phyloP scores from a whole-genome alignment of 176 grass and related monocot species.

The Tillandsia leiboldiana region DNA sequence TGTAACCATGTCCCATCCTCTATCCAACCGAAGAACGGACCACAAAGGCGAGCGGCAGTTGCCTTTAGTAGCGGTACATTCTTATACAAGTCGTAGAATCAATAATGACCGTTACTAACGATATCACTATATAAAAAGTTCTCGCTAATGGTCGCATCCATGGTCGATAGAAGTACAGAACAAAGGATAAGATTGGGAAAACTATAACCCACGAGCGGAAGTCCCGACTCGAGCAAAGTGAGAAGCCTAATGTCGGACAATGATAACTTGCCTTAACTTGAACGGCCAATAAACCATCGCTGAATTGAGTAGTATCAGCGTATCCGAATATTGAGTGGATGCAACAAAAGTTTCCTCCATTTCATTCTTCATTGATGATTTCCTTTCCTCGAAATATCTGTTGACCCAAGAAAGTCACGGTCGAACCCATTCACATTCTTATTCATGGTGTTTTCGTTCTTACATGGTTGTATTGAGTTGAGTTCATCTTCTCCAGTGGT shows the following conservation, averaged over 20 bases:
- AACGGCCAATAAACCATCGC: conserved; percentile 47
- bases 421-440: conserved; percentile 4
- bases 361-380: background rate
- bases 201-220: conserved; percentile 86
- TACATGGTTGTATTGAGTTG: background rate
- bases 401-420: background rate
- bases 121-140: conserved; percentile 45
- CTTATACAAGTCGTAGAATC: conserved; percentile 97
- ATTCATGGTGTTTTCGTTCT: background rate
- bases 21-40: conserved; percentile 76
- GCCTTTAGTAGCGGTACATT: conserved; percentile 76
- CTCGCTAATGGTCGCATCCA: conserved; percentile 71
- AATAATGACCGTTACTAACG: conserved; percentile 57
- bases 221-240: conserved; percentile 66
- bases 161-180: conserved; percentile 63
- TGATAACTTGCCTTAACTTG: conserved; percentile 57
- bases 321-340: conserved; percentile 45
- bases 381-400: background rate
- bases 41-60: conserved; percentile 52
- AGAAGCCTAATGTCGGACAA: conserved; percentile 67
- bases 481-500: background rate
- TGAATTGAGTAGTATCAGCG: conserved; percentile 49
- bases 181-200: conserved; percentile 82
- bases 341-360: conserved; percentile 3
- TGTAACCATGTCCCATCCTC: conserved; percentile 83